Base-by-base conservation (phyloP, 169 alveolate genomes). In the Fabrea salina region DNA sequence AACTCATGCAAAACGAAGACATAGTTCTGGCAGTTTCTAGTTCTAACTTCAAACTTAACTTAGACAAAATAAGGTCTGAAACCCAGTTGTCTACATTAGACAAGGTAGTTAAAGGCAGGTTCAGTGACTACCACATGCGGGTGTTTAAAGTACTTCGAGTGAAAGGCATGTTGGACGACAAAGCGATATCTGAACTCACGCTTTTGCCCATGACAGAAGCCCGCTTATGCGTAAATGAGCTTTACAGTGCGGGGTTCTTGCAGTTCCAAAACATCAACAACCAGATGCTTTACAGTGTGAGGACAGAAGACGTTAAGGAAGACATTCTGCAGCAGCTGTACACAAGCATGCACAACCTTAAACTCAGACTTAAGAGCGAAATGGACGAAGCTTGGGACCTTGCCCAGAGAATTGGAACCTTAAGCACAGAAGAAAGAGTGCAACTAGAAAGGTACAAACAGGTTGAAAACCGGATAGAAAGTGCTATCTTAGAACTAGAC, bases 301-400 rank as follows among this genome's bases (percentile, higher is more conserved):
- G 37, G 53, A 22, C 27, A 16, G 75, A 30, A 61, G 37, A 61
- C 22, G n/a, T 61, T 33, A 22, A 35, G 27, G 54, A 61, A 2
- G 75, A 61, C 8, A 11, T 37, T 32, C 11, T 2, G 25, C 13
- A 61, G 16, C 44, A 37, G 37, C n/a, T 22, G 8, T 37, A 33
- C n/a, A 61, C 13, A 13, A 32, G 54, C 8, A 35, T 61, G 75
- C 75, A 37, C 8, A 61, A 61, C 37, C 54, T 61, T 11, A 61
- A 61, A 32, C 49, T 61, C 8, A 61, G 27, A 53, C 54, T 61
- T 13, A 22, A 35, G 2, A 33, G 54, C 27, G 54, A 33, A 33
- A 37, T 61, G 53, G 75, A 61, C 16, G 75, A 61, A 37, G 75
- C 54, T 37, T 61, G 75, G 75, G 54, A 25, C 8, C 25, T 61